A percentile compares a stretch with the other conserved stretches of the same genome.
Conservation (phyloP, 805 yeast species). For the Yarrowia deformans region DNA sequence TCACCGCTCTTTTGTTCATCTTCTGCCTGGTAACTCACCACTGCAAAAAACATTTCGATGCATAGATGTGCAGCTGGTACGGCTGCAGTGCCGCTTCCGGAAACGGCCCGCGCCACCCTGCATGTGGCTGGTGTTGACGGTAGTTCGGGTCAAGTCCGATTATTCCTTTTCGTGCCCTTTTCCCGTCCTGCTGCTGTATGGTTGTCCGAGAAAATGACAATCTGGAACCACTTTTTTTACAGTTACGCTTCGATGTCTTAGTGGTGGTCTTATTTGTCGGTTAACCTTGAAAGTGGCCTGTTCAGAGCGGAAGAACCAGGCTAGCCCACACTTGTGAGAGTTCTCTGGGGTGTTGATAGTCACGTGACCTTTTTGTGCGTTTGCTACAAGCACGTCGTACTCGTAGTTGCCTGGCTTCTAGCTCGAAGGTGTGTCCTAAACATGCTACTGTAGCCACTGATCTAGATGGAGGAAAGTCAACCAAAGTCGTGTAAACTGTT, state of each 20-base stretch:
- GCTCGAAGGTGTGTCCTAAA: too few species aligned
- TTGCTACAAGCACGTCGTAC: too few species aligned
- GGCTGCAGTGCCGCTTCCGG: background rate
- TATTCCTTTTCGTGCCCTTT: background rate
- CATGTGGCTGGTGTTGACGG: slow-evolving; percentile 4
- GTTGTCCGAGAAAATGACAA: background rate
- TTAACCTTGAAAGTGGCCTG: slow-evolving; percentile 29
- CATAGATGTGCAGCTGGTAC: background rate
- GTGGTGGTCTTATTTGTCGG: slow-evolving; percentile 11
- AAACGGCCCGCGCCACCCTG: slow-evolving; percentile 7
- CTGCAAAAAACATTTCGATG: slow-evolving; percentile 19
- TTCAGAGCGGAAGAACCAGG: background rate
- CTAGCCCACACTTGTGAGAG: too few species aligned
- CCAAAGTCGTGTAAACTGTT: too few species aligned
- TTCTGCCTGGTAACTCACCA: slow-evolving; percentile 18
- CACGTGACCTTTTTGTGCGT: too few species aligned
- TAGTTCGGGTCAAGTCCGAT: background rate
- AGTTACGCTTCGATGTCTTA: background rate
- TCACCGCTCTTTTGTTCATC: background rate
- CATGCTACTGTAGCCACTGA: too few species aligned
- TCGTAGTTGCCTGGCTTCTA: too few species aligned
- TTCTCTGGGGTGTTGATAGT: too few species aligned
- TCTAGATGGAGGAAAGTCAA: too few species aligned
- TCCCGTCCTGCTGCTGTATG: background rate
- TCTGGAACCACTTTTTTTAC: background rate